Evolutionary conservation across 2,329 filamentous ascomycete species (phyloP).

Genomic region (Trichoderma simmonsii): DNA sequence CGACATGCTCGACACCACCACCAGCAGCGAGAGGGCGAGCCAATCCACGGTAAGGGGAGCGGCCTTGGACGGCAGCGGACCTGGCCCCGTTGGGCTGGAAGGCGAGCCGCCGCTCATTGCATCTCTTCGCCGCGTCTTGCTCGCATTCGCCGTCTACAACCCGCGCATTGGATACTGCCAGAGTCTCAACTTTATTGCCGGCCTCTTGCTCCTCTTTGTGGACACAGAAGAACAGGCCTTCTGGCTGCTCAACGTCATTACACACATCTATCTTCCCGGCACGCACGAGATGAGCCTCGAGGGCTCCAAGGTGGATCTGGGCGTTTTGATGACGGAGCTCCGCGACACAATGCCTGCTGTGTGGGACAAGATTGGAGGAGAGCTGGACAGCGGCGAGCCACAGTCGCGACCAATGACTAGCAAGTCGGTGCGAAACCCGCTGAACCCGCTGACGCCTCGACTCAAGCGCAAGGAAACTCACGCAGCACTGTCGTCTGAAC

Average conservation of each 20-base stretch:
- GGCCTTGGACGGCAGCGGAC: slow-evolving; percentile 35
- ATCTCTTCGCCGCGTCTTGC: slow-evolving; percentile 78
- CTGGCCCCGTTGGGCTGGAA: slow-evolving; percentile 33
- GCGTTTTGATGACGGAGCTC: slow-evolving; percentile 84
- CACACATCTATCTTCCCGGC: slow-evolving; percentile 79
- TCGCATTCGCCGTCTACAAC: slow-evolving; percentile 87
- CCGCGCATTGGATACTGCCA: slow-evolving; percentile 93
- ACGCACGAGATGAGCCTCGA: slow-evolving; percentile 90
- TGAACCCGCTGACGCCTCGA: slow-evolving; percentile 32
- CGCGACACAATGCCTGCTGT: slow-evolving; percentile 78
- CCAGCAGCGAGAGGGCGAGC: slow-evolving; percentile 34
- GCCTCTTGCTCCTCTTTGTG: slow-evolving; percentile 83
- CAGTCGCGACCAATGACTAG: slow-evolving; percentile 36
- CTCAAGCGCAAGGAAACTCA: slow-evolving; percentile 39
- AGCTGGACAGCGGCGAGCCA: slow-evolving; percentile 54
- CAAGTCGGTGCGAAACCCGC: slow-evolving; percentile 35
- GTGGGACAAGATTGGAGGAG: slow-evolving; percentile 83
- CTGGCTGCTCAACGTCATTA: slow-evolving; percentile 90
- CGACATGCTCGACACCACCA: slow-evolving; percentile 30
- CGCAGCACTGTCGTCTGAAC: slow-evolving; percentile 42
- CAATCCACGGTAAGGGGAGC: slow-evolving; percentile 37
- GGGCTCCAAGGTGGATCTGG: slow-evolving; percentile 89
- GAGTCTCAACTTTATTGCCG: slow-evolving; percentile 90
- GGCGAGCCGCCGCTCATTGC: slow-evolving; percentile 75
- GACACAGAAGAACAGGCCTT: slow-evolving; percentile 86